Evolutionary conservation across 768 basidiomycete genomes (phyloP), one percentile per base, ranked within the genome.

Genomic region (Collybia sp.): DNA sequence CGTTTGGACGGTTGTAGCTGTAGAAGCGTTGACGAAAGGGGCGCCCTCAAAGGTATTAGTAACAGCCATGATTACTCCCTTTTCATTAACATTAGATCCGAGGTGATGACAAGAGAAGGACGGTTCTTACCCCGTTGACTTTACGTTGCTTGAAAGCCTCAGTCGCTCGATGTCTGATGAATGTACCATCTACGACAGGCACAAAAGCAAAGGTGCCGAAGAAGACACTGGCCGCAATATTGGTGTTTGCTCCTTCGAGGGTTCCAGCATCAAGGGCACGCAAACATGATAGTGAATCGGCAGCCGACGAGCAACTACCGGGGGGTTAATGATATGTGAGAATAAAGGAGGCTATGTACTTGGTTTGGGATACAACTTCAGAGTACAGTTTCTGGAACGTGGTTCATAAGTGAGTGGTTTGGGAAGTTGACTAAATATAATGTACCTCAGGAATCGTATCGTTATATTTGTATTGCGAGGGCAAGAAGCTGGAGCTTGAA

Each of bases 171-270:
- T 71, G 64, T 0, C 60, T 53, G 31, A 76, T 73, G 48, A 74
- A 72, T 0, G 55, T 63, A 1, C 71, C 74, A 52, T 76, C 75
- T 1, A 77, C 64, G 16, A 77, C 72, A 0, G 75, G 74, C 12
- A 61, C 59, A 30, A 69, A 72, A 6, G 53, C 43, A 25, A 56
- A 69, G 1, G 65, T 67, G 0, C 67, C 69, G 47, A 46, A 69
- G 53, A 73, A 68, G 1, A 49, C 61, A 15, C 55, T 53, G 1
- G 1, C 6, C 4, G 55, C 55, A n/a, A 73, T 49, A 9, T 62
- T 32, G 3, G 32, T 31, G 46, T 75, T 75, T 2, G 54, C 60
- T 10, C 47, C 46, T 43, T 66, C 54, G 1, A 77, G 61, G 1
- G 47, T 44, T 8, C 43, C 49, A 12, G 54, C 58, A 12, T 69